Conservation (phyloP, 805 yeast genomes). For the Debaryomyces prosopidis region DNA sequence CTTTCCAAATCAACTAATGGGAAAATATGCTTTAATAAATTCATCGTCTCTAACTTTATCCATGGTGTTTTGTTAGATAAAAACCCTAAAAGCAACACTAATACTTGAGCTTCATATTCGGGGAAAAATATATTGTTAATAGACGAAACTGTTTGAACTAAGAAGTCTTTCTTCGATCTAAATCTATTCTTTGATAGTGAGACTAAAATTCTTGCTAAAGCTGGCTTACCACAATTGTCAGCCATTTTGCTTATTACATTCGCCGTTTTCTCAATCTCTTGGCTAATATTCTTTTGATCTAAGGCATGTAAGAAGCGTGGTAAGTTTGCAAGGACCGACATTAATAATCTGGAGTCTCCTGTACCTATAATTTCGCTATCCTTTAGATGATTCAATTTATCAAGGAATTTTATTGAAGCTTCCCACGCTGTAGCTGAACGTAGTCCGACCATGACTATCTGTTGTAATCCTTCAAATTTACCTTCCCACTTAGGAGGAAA, state of each 20-base stretch:
- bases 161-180: slow-evolving; percentile 86
- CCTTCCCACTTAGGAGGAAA: slow-evolving; percentile 98
- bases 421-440: slow-evolving; percentile 81
- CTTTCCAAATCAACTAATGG: slow-evolving; percentile 75
- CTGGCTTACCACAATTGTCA: slow-evolving; percentile 51
- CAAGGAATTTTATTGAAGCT: slow-evolving; percentile 70
- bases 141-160: slow-evolving; percentile 74
- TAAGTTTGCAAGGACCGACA: slow-evolving; percentile 72
- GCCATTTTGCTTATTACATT: slow-evolving; percentile 58
- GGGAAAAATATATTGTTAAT: slow-evolving; percentile 73
- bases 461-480: slow-evolving; percentile 84
- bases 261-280: slow-evolving; percentile 49
- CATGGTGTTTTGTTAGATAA: slow-evolving; percentile 74
- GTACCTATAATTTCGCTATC: slow-evolving; percentile 79
- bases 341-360: slow-evolving; percentile 64
- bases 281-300: slow-evolving; percentile 49
- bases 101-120: slow-evolving; percentile 66
- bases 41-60: slow-evolving; percentile 82
- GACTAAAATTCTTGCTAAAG: slow-evolving; percentile 68
- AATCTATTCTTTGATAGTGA: slow-evolving; percentile 79
- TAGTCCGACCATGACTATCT: slow-evolving; percentile 75
- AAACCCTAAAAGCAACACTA: slow-evolving; percentile 76
- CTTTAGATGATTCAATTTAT: slow-evolving; percentile 62
- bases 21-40: slow-evolving; percentile 67
- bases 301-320: slow-evolving; percentile 86